Evolutionary conservation across 768 basidiomycete species (phyloP).

Genomic region (Rhizopogon rudus): DNA sequence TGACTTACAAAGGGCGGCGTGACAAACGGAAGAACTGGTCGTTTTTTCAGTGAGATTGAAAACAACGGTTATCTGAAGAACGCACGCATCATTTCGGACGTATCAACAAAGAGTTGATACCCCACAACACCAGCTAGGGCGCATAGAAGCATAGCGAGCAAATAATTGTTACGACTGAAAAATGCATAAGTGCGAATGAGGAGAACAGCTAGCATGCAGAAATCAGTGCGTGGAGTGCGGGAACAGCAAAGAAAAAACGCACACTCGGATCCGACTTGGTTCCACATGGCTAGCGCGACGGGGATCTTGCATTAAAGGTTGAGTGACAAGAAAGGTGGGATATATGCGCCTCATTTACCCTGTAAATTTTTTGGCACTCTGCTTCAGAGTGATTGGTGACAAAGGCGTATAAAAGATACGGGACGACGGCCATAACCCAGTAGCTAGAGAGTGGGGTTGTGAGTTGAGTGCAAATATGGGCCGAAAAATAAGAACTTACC

Average conservation of each 20-base stretch:
- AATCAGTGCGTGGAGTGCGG: constrained; percentile 1
- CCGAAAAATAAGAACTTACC: constrained; percentile 41
- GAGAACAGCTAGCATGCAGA: constrained; percentile 50
- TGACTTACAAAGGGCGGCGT: constrained; percentile 55
- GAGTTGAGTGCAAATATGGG: background rate
- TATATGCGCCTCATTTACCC: constrained; percentile 31
- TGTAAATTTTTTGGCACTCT: constrained; percentile 67
- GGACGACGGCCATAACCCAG: constrained; percentile 78
- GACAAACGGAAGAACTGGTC: constrained; percentile 58
- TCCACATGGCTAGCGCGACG: constrained; percentile 82
- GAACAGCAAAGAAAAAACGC: constrained; percentile 13
- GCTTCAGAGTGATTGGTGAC: constrained; percentile 61
- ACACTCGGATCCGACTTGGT: constrained; percentile 82
- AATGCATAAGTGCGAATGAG: constrained; percentile 84
- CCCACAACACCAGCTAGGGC: constrained; percentile 70
- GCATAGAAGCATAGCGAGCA: constrained; percentile 58
- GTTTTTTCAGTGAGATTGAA: constrained; percentile 5
- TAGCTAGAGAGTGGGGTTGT: constrained; percentile 41
- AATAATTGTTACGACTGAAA: constrained; percentile 71
- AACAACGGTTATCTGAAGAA: background rate
- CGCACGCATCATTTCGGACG: constrained; percentile 73
- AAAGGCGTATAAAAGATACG: constrained; percentile 74
- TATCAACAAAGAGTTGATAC: constrained; percentile 78
- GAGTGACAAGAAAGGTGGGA: background rate
- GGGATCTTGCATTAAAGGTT: constrained; percentile 47